Evolutionary conservation across 2,329 filamentous ascomycete species (phyloP).

Genomic region (Alternaria longipes): DNA sequence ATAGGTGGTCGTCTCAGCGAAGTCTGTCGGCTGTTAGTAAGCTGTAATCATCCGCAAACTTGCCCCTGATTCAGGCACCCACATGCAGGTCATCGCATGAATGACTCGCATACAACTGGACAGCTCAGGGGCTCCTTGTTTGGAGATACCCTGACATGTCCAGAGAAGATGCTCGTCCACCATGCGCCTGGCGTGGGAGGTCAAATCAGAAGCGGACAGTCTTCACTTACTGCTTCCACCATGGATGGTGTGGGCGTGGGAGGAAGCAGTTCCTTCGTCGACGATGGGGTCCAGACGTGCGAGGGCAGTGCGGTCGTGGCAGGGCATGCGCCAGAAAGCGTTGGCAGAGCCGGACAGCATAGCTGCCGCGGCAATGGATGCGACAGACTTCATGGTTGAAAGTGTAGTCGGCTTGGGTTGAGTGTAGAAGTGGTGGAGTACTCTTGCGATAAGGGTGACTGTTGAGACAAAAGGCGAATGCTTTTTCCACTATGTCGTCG

Average conservation of each 20-base stretch:
- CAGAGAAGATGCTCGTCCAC: slow-evolving; percentile 11
- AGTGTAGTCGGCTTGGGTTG: slow-evolving; percentile 6
- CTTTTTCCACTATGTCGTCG: slow-evolving; percentile 10
- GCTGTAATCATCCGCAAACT: slow-evolving; percentile 25
- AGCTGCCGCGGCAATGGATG: slow-evolving; percentile 40
- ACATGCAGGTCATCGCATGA: not conserved
- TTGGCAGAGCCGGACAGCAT: slow-evolving; percentile 58
- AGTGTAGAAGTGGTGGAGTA: slow-evolving; percentile 11
- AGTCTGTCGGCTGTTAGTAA: slow-evolving; percentile 53
- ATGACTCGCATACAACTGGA: slow-evolving; percentile 2
- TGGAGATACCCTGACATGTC: not conserved
- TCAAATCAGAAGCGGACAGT: slow-evolving; percentile 52
- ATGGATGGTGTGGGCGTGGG: slow-evolving; percentile 46
- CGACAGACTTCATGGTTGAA: slow-evolving; percentile 43
- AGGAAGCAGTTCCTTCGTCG: slow-evolving; percentile 38
- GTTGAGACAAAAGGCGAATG: slow-evolving; percentile 4
- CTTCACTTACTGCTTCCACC: slow-evolving; percentile 61
- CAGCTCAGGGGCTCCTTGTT: slow-evolving; percentile 1
- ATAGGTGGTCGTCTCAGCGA: slow-evolving; percentile 70
- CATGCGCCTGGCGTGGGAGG: slow-evolving; percentile 39
- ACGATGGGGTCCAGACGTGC: slow-evolving; percentile 64
- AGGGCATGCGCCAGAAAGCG: slow-evolving; percentile 76
- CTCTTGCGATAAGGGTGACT: slow-evolving; percentile 8
- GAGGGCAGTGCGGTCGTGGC: slow-evolving; percentile 67
- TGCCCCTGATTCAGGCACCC: slow-evolving; percentile 23